These are phyloP conservation scores for Skeletonema tropicum DNA, from an alignment of 108 stramenopile species.

Conservation along the genomic window DNA sequence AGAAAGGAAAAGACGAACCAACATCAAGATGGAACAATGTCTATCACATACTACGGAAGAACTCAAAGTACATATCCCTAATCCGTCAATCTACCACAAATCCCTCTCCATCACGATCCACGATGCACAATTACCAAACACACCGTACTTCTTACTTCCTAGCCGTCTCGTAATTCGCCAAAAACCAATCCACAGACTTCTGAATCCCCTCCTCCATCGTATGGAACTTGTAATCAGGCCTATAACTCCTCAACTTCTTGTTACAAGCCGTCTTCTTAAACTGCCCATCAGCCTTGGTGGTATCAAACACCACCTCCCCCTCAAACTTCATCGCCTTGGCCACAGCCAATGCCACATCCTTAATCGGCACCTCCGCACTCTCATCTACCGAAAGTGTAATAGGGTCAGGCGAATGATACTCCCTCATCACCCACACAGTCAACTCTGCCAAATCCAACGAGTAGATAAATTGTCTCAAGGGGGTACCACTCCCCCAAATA, in stretches of 20 bases:
- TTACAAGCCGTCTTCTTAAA: conserved; percentile 99
- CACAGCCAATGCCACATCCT: conserved; percentile 91
- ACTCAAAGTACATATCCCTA: too few species aligned
- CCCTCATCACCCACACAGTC: conserved; percentile 95
- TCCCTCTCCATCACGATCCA: too few species aligned
- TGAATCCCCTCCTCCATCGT: conserved; percentile 91
- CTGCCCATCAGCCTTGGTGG: conserved; percentile 96
- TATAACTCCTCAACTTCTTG: conserved; percentile 82
- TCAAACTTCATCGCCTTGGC: conserved; percentile 95
- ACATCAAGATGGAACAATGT: too few species aligned
- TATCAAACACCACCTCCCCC: conserved; percentile 90
- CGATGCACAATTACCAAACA: too few species aligned
- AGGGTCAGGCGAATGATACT: conserved; percentile 91
- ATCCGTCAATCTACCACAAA: too few species aligned
- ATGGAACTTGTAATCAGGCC: conserved; percentile 95
- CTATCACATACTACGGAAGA: too few species aligned
- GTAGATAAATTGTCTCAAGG: conserved; percentile 97
- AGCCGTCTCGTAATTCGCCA: conserved; percentile 82
- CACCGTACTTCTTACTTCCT: conserved; percentile 48
- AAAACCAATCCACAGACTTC: conserved; percentile 92
- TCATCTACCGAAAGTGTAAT: conserved; percentile 95
- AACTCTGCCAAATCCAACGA: conserved; percentile 93
- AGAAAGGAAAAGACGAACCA: too few species aligned
- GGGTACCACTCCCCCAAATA: conserved; percentile 97
- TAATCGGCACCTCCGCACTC: conserved; percentile 94